Conservation (phyloP, 768 basidiomycete genomes). For the Psilocybe tampanensis region DNA sequence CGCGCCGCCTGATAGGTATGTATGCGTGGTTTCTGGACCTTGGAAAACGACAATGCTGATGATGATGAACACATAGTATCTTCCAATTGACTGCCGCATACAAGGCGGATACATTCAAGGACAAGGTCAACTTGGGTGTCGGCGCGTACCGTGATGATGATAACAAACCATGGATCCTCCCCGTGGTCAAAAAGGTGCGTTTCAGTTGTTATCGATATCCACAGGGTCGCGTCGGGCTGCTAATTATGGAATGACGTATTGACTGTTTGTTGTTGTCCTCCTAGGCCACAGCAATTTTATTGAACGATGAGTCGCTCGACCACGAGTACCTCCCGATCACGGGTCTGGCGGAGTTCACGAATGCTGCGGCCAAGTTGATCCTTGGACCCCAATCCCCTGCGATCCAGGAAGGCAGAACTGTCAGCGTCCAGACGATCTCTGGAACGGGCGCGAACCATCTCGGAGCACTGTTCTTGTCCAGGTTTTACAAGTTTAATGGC, state of each 20-base stretch:
- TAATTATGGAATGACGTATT: constrained; percentile 10
- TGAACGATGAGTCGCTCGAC: constrained; percentile 74
- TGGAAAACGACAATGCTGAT: background rate
- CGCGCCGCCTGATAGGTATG: constrained; percentile 83
- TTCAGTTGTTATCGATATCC: constrained; percentile 11
- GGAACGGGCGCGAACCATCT: constrained; percentile 97
- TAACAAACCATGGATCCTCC: constrained; percentile 90
- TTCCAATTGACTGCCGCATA: constrained; percentile 90
- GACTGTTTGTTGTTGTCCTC: no score
- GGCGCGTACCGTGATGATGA: constrained; percentile 91
- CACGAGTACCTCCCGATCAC: constrained; percentile 94
- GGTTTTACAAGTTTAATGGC: constrained; percentile 76
- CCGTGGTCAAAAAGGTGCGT: constrained; percentile 83
- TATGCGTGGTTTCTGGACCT: background rate
- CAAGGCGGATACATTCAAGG: constrained; percentile 73
- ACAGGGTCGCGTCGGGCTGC: constrained; percentile 4
- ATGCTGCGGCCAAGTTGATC: constrained; percentile 81
- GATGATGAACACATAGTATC: constrained; percentile 62
- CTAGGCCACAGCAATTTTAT: constrained; percentile 73
- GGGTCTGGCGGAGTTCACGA: constrained; percentile 81
- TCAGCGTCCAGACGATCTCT: constrained; percentile 90
- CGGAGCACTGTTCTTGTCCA: constrained; percentile 82
- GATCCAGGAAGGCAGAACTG: constrained; percentile 69
- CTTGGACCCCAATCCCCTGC: constrained; percentile 74
- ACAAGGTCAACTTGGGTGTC: constrained; percentile 91